phyloP scores from a whole-genome alignment of 75 land plant species.

The Picea glauca region DNA sequence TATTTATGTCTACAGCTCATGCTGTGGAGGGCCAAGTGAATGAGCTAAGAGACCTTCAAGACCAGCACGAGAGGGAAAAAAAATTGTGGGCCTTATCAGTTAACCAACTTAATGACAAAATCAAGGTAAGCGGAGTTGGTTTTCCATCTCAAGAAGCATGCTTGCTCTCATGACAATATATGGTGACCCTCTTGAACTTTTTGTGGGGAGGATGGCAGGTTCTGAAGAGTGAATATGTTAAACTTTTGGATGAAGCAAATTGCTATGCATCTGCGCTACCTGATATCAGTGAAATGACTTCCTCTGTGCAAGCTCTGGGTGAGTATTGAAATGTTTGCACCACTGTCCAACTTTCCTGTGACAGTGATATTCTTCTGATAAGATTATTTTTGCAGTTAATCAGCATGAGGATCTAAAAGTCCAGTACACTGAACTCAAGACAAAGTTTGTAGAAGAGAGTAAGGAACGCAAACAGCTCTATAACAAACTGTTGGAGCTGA shows the following conservation, averaged over 20 bases:
- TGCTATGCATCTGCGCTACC: conserved; percentile 42
- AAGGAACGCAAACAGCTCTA: conserved; percentile 67
- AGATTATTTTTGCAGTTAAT: conserved; percentile 37
- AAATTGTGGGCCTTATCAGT: conserved; percentile 53
- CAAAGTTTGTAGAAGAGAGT: conserved; percentile 52
- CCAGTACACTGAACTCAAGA: conserved; percentile 43
- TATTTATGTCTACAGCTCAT: conserved; percentile 48
- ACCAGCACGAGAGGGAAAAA: conserved; percentile 51
- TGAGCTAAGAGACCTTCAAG: conserved; percentile 31
- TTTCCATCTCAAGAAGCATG: too few relatives aligned
- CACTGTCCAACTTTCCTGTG: not conserved
- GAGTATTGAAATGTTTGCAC: conserved; percentile 8
- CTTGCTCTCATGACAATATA: not conserved
- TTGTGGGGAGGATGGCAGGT: conserved; percentile 31
- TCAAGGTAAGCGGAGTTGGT: conserved; percentile 39
- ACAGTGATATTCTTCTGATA: not conserved
- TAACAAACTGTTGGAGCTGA: conserved; percentile 74
- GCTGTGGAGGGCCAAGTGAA: conserved; percentile 89
- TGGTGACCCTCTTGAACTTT: not conserved
- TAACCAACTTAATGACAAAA: conserved; percentile 34
- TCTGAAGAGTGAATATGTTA: conserved; percentile 49
- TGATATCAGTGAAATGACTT: conserved; percentile 42
- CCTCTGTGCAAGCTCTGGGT: conserved; percentile 46
- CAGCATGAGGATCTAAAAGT: conserved; percentile 45
- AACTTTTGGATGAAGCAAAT: conserved; percentile 41